Evolutionary conservation across 2,329 filamentous ascomycete genomes (phyloP).

Genomic region (Pseudogymnoascus sp.): DNA sequence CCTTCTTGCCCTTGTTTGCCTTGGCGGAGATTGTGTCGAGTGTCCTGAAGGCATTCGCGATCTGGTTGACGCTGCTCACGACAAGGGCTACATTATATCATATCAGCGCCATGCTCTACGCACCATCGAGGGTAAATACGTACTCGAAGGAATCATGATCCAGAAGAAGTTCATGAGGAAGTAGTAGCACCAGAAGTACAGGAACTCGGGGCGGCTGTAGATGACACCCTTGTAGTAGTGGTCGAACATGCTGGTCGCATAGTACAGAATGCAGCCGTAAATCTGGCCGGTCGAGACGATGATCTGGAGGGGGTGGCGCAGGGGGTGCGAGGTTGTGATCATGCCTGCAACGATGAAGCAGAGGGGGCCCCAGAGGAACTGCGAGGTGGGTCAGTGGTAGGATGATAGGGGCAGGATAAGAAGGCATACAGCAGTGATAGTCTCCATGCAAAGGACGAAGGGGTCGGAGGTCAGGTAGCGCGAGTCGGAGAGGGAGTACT

Average conservation of each 20-base stretch:
- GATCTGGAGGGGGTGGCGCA: conserved; percentile 43
- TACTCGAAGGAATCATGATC: conserved; percentile 47
- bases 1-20: background rate
- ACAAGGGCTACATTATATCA: conserved; percentile 27
- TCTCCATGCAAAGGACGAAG: conserved; percentile 49
- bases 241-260: conserved; percentile 48
- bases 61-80: conserved; percentile 29
- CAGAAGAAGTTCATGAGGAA: conserved; percentile 54
- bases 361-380: conserved; percentile 52
- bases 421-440: conserved; percentile 37
- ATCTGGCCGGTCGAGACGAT: conserved; percentile 30
- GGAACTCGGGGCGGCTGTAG: conserved; percentile 49
- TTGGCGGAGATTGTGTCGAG: conserved; percentile 19
- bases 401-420: background rate
- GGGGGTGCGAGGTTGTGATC: conserved; percentile 35
- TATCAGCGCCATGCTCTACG: background rate
- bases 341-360: conserved; percentile 41
- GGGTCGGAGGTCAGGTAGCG: conserved; percentile 45
- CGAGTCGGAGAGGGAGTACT: conserved; percentile 48
- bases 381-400: background rate
- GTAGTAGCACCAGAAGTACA: conserved; percentile 59
- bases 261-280: conserved; percentile 55
- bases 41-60: conserved; percentile 29
- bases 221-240: conserved; percentile 37
- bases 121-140: conserved; percentile 23